Evolutionary conservation across 1,284 basidiomycete species (phyloP).

Genomic region (Ceratobasidium sp.): DNA sequence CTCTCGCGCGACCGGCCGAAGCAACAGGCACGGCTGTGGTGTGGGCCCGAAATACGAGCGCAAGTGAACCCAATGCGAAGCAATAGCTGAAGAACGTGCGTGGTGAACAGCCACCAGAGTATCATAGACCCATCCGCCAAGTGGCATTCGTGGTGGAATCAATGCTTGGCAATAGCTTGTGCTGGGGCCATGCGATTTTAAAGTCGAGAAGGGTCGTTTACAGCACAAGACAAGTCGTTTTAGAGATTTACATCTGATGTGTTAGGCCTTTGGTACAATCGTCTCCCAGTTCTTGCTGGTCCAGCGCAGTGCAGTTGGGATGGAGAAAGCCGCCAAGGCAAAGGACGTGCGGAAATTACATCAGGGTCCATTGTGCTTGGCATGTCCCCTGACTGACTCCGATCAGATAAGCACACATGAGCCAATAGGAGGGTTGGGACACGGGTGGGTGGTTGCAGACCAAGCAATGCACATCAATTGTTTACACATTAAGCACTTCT

Average conservation of each 20-base stretch:
- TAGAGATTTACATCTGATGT: neutral
- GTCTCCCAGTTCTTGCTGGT: neutral
- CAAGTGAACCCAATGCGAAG: constrained; percentile 10
- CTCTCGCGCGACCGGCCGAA: constrained; percentile 31
- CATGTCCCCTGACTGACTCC: no score
- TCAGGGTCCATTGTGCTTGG: neutral
- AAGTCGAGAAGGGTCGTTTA: neutral
- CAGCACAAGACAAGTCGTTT: neutral
- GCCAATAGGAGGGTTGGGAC: no score
- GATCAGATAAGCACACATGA: no score
- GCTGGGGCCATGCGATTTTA: constrained; percentile 1
- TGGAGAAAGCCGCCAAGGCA: neutral
- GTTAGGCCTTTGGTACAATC: neutral
- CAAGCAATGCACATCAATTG: no score
- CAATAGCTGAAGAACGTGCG: constrained; percentile 38
- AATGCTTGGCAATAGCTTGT: neutral
- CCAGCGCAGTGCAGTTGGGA: neutral
- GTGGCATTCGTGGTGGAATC: neutral
- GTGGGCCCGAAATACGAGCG: neutral
- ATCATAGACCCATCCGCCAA: constrained; percentile 3
- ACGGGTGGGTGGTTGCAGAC: no score
- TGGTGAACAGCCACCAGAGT: neutral
- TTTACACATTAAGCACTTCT: no score
- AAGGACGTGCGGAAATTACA: constrained; percentile 15
- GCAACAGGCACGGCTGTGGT: constrained; percentile 32